Evolutionary conservation across 106 monocot genomes (phyloP).

Genomic region (Alisma plantagoaquatica): DNA sequence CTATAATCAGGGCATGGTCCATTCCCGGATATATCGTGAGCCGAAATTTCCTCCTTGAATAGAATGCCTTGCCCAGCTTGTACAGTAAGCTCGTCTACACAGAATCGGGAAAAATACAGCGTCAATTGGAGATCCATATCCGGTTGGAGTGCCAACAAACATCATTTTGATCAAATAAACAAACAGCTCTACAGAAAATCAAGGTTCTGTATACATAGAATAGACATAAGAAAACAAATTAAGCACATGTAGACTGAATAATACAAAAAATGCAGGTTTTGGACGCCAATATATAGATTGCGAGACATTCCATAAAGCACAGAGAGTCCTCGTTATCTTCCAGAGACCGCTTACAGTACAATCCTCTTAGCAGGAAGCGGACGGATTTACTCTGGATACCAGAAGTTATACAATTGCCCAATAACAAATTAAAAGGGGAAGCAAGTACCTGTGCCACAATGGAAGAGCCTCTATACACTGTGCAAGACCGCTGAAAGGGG

Average conservation of each 20-base stretch:
- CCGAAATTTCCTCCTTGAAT: constrained; percentile 60
- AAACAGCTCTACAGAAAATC: not conserved
- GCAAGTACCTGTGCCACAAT: constrained; percentile 69
- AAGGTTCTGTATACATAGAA: no score
- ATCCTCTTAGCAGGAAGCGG: no score
- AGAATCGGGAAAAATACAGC: constrained; percentile 1
- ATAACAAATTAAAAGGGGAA: not conserved
- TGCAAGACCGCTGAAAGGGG: constrained; percentile 62
- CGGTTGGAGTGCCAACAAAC: no score
- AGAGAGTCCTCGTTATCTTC: no score
- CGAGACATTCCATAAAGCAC: no score
- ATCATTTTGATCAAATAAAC: not conserved
- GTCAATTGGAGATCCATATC: not conserved
- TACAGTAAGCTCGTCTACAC: constrained; percentile 67
- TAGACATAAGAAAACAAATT: no score
- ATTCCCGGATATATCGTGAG: constrained; percentile 82
- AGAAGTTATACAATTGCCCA: not conserved
- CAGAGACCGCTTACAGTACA: no score
- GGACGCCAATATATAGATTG: no score
- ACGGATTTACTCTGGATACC: no score
- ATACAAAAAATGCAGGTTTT: not conserved
- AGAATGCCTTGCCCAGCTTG: constrained; percentile 54
- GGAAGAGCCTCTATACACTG: constrained; percentile 42
- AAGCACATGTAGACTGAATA: no score
- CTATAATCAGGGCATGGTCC: constrained; percentile 48